Evolutionary conservation across 192 early-diverging fungal species (phyloP), one percentile per base, ranked within the genome.

Genomic region (Dispira simplex): DNA sequence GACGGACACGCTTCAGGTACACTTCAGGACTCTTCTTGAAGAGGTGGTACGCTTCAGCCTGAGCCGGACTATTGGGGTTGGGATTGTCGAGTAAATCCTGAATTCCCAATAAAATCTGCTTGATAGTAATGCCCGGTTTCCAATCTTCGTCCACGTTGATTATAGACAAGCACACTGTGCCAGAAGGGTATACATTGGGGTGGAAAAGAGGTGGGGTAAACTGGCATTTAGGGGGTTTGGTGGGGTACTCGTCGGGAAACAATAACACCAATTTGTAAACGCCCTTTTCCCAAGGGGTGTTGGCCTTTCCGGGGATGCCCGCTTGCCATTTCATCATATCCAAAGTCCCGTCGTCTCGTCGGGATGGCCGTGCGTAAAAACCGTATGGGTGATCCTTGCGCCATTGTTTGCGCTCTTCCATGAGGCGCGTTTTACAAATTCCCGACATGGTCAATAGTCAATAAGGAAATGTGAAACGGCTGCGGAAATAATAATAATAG

Each of bases 381-480:
- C 96, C 96, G 58, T 65, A 59, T 27, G 85, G 93, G 70, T 95
- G 91, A 70, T 95, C 96, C 75, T 92, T 96, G 65, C 94, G 75
- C 96, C 96, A 99, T 73, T 94, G 92, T 72, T 93, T 95, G 53
- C 96, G 78, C 75, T 99, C 96, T 72, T 97, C 92, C 57, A 81
- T 77, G n/a, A 96, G 77, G 21, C 93, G 77, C 27, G 80, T 82
- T 49, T 73, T 77, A 64, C 89, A 87, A 62, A 96, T 93, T 67
- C 79, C 79, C 53, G 83, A 81, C 76, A 78, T 78, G 3, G 20
- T 25, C n/a, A 20, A 18, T 47, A 18, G 20, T 25, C 32, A 39
- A 39, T 39, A 39, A 4, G 32, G 3, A 39, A 39, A 39, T 39
- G 32, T 39, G 32, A 39, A 39, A 39, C 1, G 6, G 6, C 32